Base-by-base conservation (phyloP, 176 grass and related monocot species). In the Leersia perrieri region DNA sequence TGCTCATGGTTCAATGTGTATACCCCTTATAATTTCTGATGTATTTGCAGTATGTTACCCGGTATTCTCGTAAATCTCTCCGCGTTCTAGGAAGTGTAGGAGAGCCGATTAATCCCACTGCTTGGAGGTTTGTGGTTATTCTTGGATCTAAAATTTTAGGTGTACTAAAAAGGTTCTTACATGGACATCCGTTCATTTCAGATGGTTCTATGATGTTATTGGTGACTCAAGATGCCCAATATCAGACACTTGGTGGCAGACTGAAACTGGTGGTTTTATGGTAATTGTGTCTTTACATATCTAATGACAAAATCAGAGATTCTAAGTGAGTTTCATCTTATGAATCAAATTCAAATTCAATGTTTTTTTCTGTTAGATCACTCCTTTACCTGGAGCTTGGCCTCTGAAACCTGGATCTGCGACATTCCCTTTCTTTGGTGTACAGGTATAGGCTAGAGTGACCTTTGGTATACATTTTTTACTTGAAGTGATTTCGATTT, bases 201-300 rank as follows among this genome's bases (percentile, higher is more conserved):
- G 96, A 80, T 99, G 96, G 96, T 95, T 95, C 39, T 99, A 86
- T 81, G 82, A 95, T 91, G 87, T 95, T 88, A 77, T 95, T 29
- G 92, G 92, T 12, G 84, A 99, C 40, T 86, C 92, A 44, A 79
- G 84, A 84, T 93, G 96, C 68, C 92, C 92, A 53, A 95, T 99
- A 95, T 95, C 96, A 76, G 96, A 99, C 53, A 99, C 96, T 55
- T 99, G 92, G 96, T 99, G 96, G 96, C 96, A 99, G 88, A 99
- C 96, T 86, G 96, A 99, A 86, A 95, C 96, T 33, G 96, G 96
- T 71, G 96, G 96, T 62, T 95, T 99, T 85, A 99, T 99, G 96
- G 96, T 99, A 84, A 86, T 64, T 88, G 23, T 70, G 31, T 67
- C 32, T 67, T 77, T 66, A 62, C 33, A 44, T 30, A 60, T 36